Percentiles rank a stretch among this genome's conserved stretches.
Evolutionary conservation across 78 protist genomes (phyloP).

Genomic region (Salpingoeca rosetta): DNA sequence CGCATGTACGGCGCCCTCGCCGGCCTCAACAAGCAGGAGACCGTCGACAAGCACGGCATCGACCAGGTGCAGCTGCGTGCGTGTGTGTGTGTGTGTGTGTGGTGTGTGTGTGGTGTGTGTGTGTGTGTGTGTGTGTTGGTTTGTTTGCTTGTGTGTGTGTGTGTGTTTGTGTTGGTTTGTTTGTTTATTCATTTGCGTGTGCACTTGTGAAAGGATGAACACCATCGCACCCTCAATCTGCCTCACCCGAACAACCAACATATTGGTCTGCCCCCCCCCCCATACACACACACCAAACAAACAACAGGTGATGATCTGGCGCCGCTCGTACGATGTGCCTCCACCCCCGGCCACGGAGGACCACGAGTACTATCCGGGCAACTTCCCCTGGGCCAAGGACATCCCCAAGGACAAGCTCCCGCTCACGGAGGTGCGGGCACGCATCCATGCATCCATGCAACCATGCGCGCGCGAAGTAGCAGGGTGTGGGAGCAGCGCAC

Average conservation of each 20-base stretch:
- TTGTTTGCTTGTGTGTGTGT: too few relatives aligned
- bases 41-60: conserved; percentile 75
- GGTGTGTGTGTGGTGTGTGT: too few relatives aligned
- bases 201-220: too few relatives aligned
- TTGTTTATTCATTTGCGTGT: too few relatives aligned
- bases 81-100: too few relatives aligned
- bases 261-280: too few relatives aligned
- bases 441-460: too few relatives aligned
- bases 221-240: too few relatives aligned
- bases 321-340: conserved; percentile 74
- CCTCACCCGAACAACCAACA: background rate
- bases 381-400: conserved; percentile 48
- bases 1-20: conserved; percentile 86
- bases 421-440: conserved; percentile 37
- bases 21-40: conserved; percentile 76
- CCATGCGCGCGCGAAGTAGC: too few relatives aligned
- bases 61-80: conserved; percentile 59
- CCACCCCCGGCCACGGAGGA: conserved; percentile 63
- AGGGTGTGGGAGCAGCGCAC: too few relatives aligned
- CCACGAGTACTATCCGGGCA: conserved; percentile 50
- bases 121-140: too few relatives aligned
- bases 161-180: too few relatives aligned
- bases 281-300: background rate
- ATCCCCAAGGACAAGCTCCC: conserved; percentile 44
- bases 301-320: conserved; percentile 48